phyloP scores from a whole-genome alignment of 345 rosid genomes.

The Bruguiera gymnorhiza region DNA sequence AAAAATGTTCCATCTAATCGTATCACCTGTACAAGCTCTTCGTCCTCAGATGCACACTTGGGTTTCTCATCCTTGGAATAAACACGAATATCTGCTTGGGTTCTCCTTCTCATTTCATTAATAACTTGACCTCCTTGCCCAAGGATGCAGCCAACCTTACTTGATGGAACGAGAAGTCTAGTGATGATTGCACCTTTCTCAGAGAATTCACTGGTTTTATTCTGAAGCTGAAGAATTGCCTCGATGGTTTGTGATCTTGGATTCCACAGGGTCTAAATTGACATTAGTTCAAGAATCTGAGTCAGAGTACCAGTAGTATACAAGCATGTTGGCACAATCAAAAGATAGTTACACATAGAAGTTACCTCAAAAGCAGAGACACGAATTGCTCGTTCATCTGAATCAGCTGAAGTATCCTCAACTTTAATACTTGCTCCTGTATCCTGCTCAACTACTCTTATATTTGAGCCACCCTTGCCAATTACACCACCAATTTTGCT shows the following conservation, averaged over 20 bases:
- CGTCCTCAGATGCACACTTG: slow-evolving; percentile 52
- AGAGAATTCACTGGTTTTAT: slow-evolving; percentile 41
- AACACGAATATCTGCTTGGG: slow-evolving; percentile 55
- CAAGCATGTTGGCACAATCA: background rate
- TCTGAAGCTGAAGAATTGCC: slow-evolving; percentile 56
- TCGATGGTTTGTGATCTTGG: slow-evolving; percentile 52
- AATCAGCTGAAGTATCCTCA: slow-evolving; percentile 42
- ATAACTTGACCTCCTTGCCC: slow-evolving; percentile 66
- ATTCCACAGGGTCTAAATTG: slow-evolving; percentile 41
- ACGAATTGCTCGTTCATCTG: slow-evolving; percentile 48
- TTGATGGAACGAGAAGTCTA: slow-evolving; percentile 56
- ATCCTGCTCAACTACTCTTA: slow-evolving; percentile 49
- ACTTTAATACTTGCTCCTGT: slow-evolving; percentile 55
- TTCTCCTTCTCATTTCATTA: slow-evolving; percentile 64
- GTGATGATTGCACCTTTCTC: slow-evolving; percentile 45
- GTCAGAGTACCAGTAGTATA: slow-evolving; percentile 4
- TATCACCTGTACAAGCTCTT: slow-evolving; percentile 58
- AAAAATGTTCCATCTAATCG: background rate
- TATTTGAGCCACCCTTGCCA: slow-evolving; percentile 59
- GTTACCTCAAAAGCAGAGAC: slow-evolving; percentile 54
- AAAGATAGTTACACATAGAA: background rate
- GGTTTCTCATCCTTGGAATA: slow-evolving; percentile 53
- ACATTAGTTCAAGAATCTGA: slow-evolving; percentile 26
- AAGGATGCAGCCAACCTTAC: slow-evolving; percentile 55
- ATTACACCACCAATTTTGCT: slow-evolving; percentile 60